Evolutionary conservation across 1,284 basidiomycete genomes (phyloP).

Genomic region (Xerocomus subilludens): DNA sequence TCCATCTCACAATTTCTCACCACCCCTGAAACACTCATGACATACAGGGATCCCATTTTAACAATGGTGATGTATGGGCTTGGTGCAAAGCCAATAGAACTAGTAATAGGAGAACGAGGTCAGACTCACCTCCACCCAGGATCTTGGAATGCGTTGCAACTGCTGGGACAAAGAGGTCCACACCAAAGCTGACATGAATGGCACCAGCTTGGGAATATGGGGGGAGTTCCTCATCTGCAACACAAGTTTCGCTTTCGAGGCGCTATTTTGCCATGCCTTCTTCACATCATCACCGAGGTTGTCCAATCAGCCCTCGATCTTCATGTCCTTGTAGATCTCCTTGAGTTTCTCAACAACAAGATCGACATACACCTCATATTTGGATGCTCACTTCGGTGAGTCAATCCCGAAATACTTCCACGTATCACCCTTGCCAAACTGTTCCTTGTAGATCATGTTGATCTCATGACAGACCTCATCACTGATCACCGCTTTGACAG

Average conservation of each 20-base stretch:
- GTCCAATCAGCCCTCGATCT: neutral
- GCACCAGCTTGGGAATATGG: no score
- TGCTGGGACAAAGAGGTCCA: neutral
- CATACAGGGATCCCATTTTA: slow-evolving; percentile 58
- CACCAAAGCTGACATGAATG: no score
- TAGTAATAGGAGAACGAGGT: no score
- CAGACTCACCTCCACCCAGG: neutral
- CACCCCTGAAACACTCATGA: slow-evolving; percentile 55
- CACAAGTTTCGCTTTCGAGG: neutral
- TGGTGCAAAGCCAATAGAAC: slow-evolving; percentile 47
- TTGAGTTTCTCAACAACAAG: neutral
- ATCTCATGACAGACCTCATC: neutral
- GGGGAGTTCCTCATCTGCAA: neutral
- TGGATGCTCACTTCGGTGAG: neutral
- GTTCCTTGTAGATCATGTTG: neutral
- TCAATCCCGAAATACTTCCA: neutral
- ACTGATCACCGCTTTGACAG: neutral
- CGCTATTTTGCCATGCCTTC: neutral
- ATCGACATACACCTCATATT: neutral
- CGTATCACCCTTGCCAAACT: neutral
- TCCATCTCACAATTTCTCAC: slow-evolving; percentile 42
- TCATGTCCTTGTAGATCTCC: neutral
- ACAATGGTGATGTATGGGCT: slow-evolving; percentile 49
- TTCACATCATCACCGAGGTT: no score
- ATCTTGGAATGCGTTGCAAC: neutral